Evolutionary conservation across 73 alveolate genomes (phyloP).

Genomic region (Paramecium sonneborni): DNA sequence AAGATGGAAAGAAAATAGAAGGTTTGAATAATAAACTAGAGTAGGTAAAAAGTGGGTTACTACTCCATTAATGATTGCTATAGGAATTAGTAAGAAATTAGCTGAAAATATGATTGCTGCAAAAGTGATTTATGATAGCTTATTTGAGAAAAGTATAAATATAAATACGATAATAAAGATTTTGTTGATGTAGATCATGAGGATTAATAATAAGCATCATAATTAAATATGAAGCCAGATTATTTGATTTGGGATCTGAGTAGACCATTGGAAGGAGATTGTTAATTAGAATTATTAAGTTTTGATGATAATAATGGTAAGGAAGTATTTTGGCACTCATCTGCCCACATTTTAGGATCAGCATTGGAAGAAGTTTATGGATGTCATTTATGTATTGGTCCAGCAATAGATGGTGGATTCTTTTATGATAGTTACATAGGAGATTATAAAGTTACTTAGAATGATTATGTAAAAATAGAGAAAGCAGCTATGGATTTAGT

Average conservation of each 20-base stretch:
- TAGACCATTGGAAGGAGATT: constrained; percentile 99
- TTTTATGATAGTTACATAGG: constrained; percentile 99
- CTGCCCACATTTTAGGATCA: constrained; percentile 94
- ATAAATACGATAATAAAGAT: constrained; percentile 48
- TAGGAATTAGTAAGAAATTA: constrained; percentile 80
- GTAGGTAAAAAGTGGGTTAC: constrained; percentile 93
- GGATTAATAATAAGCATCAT: constrained; percentile 58
- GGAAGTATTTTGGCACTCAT: constrained; percentile 97
- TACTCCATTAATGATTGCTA: constrained; percentile 92
- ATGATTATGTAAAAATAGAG: constrained; percentile 90
- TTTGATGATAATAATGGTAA: constrained; percentile 98
- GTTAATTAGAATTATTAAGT: constrained; percentile 91
- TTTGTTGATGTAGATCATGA: constrained; percentile 88
- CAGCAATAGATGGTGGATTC: constrained; percentile 98
- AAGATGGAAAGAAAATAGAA: constrained; percentile 82
- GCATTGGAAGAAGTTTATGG: constrained; percentile 95
- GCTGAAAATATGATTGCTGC: constrained; percentile 94
- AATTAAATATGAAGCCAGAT: constrained; percentile 62
- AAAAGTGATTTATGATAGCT: constrained; percentile 80
- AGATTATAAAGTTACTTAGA: constrained; percentile 83
- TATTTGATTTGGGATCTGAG: constrained; percentile 82
- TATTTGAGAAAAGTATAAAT: constrained; percentile 69
- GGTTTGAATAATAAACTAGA: neutral
- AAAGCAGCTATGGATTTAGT: constrained; percentile 84
- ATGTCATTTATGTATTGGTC: constrained; percentile 98